Evolutionary conservation across 345 rosid species (phyloP).

Genomic region (Nephelium lappaceum): DNA sequence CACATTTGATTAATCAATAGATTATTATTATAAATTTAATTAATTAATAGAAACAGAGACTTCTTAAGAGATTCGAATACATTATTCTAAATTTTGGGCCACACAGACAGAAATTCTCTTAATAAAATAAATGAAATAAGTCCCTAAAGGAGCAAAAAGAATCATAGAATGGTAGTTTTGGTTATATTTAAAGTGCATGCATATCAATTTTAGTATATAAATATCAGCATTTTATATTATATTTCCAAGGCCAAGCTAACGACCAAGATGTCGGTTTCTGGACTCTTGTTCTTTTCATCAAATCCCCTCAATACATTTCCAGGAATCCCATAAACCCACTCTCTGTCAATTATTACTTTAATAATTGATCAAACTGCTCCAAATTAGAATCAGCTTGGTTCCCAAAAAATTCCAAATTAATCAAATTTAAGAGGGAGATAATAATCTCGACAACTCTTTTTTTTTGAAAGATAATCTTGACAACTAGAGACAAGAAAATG

Average conservation of each 20-base stretch:
- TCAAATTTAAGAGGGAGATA: slow-evolving; percentile 20
- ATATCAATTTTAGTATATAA: background rate
- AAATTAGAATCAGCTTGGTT: slow-evolving; percentile 6
- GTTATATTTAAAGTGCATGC: background rate
- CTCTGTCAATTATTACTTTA: background rate
- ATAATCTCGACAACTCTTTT: background rate
- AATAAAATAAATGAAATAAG: too few species aligned
- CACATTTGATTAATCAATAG: background rate
- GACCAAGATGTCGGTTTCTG: slow-evolving; percentile 27
- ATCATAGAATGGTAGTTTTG: background rate
- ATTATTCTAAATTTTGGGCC: slow-evolving; percentile 10
- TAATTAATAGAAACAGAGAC: background rate
- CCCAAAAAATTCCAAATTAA: background rate
- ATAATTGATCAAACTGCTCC: background rate
- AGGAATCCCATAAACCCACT: slow-evolving; percentile 15
- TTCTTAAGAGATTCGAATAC: slow-evolving; percentile 8
- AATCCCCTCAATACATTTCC: slow-evolving; percentile 31
- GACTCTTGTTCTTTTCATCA: slow-evolving; percentile 22
- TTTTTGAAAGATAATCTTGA: background rate
- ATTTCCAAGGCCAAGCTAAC: slow-evolving; percentile 21
- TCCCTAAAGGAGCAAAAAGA: too few species aligned
- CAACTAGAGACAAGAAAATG: slow-evolving; percentile 4
- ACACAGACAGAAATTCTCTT: background rate
- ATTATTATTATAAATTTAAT: too few species aligned
- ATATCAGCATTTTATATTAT: background rate